phyloP scores from a whole-genome alignment of 805 yeast genomes.

The Saccharomyces jurei region DNA sequence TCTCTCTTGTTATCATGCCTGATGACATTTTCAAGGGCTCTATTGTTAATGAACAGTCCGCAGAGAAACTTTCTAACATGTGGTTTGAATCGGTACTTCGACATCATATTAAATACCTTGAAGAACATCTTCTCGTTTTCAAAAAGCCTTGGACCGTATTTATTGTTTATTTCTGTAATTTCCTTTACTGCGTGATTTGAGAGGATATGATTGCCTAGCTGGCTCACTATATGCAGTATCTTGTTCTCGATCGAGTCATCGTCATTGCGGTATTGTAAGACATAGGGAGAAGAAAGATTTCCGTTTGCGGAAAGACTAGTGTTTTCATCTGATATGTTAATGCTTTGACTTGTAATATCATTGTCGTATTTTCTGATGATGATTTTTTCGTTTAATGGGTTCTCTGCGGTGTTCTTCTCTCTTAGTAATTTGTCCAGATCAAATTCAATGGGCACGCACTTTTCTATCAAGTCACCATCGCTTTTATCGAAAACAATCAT shows the following conservation, averaged over 20 bases:
- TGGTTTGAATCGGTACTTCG: slow-evolving; percentile 50
- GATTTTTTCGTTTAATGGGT: slow-evolving; percentile 13
- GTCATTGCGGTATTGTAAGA: slow-evolving; percentile 7
- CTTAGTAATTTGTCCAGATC: slow-evolving; percentile 18
- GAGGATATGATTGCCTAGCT: slow-evolving; percentile 47
- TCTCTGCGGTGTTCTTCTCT: slow-evolving; percentile 20
- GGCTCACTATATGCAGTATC: slow-evolving; percentile 37
- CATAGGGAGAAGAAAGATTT: neutral
- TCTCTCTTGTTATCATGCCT: slow-evolving; percentile 35
- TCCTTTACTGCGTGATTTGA: slow-evolving; percentile 50
- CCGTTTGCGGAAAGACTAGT: neutral
- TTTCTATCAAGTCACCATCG: slow-evolving; percentile 12
- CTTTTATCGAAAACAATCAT: slow-evolving; percentile 13
- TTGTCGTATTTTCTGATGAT: neutral
- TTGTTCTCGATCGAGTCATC: slow-evolving; percentile 26
- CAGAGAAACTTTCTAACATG: slow-evolving; percentile 57
- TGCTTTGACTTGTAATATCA: neutral
- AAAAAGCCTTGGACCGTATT: slow-evolving; percentile 42
- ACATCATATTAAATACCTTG: slow-evolving; percentile 44
- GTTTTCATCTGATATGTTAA: neutral
- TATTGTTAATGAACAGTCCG: slow-evolving; percentile 51
- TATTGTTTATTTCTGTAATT: slow-evolving; percentile 45
- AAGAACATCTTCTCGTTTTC: slow-evolving; percentile 48
- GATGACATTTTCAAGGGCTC: slow-evolving; percentile 44
- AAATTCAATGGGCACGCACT: slow-evolving; percentile 12